A percentile compares a stretch with the other conserved stretches of the same genome.
Evolutionary conservation across 257 asterid species (phyloP).

Genomic region (Capsicum pubescens): DNA sequence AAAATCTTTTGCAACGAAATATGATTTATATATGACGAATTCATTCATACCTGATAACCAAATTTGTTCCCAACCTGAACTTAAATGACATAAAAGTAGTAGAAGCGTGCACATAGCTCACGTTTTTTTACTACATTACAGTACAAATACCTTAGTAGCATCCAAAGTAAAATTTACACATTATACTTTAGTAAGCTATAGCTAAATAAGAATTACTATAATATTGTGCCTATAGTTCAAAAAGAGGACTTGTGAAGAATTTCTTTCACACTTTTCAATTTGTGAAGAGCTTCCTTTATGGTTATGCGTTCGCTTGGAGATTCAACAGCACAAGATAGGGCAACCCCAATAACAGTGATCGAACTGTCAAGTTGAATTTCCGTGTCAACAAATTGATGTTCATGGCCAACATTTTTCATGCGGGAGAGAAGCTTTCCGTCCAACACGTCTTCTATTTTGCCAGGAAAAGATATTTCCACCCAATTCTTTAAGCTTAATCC

Average conservation of each 20-base stretch:
- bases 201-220: too few relatives aligned
- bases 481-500: conserved; percentile 50
- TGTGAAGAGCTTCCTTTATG: conserved; percentile 48
- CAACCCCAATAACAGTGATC: conserved; percentile 44
- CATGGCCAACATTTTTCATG: not conserved
- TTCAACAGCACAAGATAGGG: conserved; percentile 52
- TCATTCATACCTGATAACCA: too few relatives aligned
- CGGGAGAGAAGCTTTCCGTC: conserved; percentile 44
- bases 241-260: conserved; percentile 26
- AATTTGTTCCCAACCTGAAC: too few relatives aligned
- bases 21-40: too few relatives aligned
- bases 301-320: conserved; percentile 44
- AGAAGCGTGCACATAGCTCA: too few relatives aligned
- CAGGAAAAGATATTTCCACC: conserved; percentile 51
- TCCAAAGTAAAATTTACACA: too few relatives aligned
- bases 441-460: conserved; percentile 41
- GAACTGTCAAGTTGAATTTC: conserved; percentile 37
- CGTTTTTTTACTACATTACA: too few relatives aligned
- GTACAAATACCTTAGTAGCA: too few relatives aligned
- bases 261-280: conserved; percentile 39
- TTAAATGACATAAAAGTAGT: too few relatives aligned
- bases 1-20: too few relatives aligned
- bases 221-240: too few relatives aligned
- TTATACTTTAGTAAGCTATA: too few relatives aligned
- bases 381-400: conserved; percentile 19